Percentiles rank a stretch among this genome's conserved stretches.
Conservation (phyloP, 2,329 filamentous ascomycete species). For the Fusarium scirpi region DNA sequence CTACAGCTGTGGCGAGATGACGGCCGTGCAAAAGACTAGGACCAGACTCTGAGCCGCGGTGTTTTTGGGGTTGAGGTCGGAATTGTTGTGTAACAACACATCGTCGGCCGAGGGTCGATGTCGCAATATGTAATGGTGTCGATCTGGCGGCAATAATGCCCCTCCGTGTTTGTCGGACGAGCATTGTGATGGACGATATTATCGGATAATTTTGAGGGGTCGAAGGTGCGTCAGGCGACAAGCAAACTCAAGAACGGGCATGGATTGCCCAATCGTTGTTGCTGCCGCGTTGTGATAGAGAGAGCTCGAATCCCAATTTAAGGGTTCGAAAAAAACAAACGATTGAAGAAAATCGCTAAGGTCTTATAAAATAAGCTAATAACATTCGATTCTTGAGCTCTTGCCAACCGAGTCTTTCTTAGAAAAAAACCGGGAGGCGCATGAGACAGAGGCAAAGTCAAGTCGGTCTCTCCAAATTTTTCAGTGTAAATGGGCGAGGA, state of each 20-base stretch:
- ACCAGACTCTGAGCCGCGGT: constrained; percentile 43
- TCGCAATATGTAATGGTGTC: constrained; percentile 32
- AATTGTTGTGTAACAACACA: constrained; percentile 47
- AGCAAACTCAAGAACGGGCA: constrained; percentile 20
- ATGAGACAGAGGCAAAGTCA: constrained; percentile 32
- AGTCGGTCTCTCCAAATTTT: constrained; percentile 48
- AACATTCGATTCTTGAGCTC: not conserved
- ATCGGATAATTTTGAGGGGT: not conserved
- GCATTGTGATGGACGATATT: constrained; percentile 48
- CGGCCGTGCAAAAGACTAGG: constrained; percentile 45
- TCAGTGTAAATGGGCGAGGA: constrained; percentile 30
- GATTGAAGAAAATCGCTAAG: not conserved
- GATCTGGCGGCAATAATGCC: constrained; percentile 30
- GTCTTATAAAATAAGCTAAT: not conserved
- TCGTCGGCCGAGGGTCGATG: constrained; percentile 37
- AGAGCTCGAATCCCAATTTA: not conserved
- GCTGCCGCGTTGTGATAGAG: constrained; percentile 6
- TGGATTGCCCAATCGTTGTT: constrained; percentile 33
- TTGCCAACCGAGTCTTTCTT: not conserved
- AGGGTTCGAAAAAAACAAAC: not conserved
- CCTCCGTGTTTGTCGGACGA: constrained; percentile 52
- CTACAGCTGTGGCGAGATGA: constrained; percentile 57
- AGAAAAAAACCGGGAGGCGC: constrained; percentile 16
- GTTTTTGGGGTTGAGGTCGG: constrained; percentile 45
- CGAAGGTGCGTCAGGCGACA: constrained; percentile 8